phyloP scores from a whole-genome alignment of 2,329 filamentous ascomycete genomes.

The Macroventuria anomochaeta region DNA sequence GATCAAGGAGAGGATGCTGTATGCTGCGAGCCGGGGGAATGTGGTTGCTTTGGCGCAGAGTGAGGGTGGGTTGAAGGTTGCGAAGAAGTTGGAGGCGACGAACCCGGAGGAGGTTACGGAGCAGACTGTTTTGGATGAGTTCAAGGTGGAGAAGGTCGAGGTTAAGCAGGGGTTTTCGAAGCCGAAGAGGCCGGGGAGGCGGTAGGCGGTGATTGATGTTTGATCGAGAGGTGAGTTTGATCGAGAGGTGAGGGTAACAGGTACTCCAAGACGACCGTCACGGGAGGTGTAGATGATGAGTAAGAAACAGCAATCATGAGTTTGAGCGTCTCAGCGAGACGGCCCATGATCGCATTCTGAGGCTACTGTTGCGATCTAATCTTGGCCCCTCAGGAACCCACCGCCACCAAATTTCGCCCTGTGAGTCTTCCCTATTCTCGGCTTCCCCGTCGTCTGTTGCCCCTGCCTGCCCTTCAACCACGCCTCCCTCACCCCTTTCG shows the following conservation, averaged over 20 bases:
- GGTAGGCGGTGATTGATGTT: slow-evolving; percentile 35
- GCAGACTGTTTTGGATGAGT: slow-evolving; percentile 67
- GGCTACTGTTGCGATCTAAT: too few relatives aligned
- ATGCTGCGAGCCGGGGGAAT: slow-evolving; percentile 67
- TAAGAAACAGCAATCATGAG: too few relatives aligned
- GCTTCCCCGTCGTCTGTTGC: slow-evolving; percentile 33
- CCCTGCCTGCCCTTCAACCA: slow-evolving; percentile 53
- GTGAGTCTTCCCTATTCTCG: slow-evolving; percentile 36
- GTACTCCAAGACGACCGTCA: too few relatives aligned
- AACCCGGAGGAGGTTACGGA: slow-evolving; percentile 74
- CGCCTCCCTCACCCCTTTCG: slow-evolving; percentile 46
- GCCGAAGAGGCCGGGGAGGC: slow-evolving; percentile 78
- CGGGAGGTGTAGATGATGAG: too few relatives aligned
- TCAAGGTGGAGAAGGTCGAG: slow-evolving; percentile 72
- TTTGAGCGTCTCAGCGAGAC: too few relatives aligned
- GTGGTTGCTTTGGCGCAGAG: slow-evolving; percentile 70
- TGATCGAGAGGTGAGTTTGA: too few relatives aligned
- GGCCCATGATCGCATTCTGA: too few relatives aligned
- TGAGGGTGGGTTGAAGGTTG: slow-evolving; percentile 69
- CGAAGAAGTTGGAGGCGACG: slow-evolving; percentile 71
- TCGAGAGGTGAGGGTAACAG: too few relatives aligned
- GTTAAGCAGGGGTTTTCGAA: slow-evolving; percentile 75
- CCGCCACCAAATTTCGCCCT: slow-evolving; percentile 36
- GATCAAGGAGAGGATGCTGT: slow-evolving; percentile 86
- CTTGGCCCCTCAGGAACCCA: slow-evolving; percentile 41